Base-by-base conservation (phyloP, 2,329 filamentous ascomycete genomes). In the Curvularia verruculosa region DNA sequence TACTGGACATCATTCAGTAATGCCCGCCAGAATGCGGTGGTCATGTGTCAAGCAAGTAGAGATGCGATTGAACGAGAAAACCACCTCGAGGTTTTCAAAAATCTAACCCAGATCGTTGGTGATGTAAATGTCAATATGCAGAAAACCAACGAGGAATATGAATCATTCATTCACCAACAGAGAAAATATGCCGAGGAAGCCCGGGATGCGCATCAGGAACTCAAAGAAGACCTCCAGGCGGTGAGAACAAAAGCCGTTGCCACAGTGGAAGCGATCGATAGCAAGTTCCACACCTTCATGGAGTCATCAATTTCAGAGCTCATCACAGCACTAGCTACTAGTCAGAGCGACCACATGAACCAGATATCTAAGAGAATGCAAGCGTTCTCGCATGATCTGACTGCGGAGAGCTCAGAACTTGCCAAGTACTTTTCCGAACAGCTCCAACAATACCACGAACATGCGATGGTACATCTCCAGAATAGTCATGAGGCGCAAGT, bases 1-100 rank as follows among this genome's bases (percentile, higher is more conserved):
- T 83, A 80, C 69, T 89, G 86, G 86, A 87, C 81, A 1, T 88
- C 85, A 23, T 89, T 86, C 75, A 85, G 84, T 63, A 87, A 87
- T 70, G 84, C 80, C 55, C 79, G 82, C 53, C 84, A 87, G 54
- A 86, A 87, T 61, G 85, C 85, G 2, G 77, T 85, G 41, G 74
- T 85, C 18, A 84, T 89, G 63, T 89, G 87, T 61, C 82, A 87
- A 59, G 85, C 85, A 26, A 82, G 84, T 40, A 81, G 86, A 36
- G 75, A 81, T 40, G 83, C 86, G 50, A 80, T 84, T 13, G 85
- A 88, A 55, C 85, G 84, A 67, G 82, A 82, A 75, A 71, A 70
- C 18, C 69, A 73, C 29, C 60, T 77, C 0, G 64, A 71, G 6
- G 64, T 63, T 2, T 73, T 76, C 58, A 74, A 75, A 44, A 72